Evolutionary conservation across 2,329 filamentous ascomycete species (phyloP), one percentile per base, ranked within the genome.

Genomic region (Colletotrichum higginsianum): DNA sequence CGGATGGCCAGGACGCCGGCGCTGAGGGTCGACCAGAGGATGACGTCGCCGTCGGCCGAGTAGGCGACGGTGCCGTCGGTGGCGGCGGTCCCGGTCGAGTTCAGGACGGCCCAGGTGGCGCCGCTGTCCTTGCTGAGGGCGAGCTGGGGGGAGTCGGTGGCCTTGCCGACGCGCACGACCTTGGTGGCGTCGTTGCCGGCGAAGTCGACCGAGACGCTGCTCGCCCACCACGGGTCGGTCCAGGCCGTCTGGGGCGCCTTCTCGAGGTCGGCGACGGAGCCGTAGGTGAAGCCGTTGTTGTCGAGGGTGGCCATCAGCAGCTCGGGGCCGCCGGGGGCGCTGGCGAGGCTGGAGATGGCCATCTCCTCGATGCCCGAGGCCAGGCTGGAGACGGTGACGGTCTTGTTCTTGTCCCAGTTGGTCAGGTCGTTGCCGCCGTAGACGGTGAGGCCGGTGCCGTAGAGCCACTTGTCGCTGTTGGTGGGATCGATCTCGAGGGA

Each of bases 381-480:
- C 6, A 89, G 80, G 1, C 85, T 86, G 58, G 86, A 75, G 57
- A 89, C 84, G 2, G 83, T 84, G 67, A 89, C 79, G 63, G 86
- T 88, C 71, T 82, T 81, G 2, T 75, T 77, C 0, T 83, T 82
- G 66, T 89, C 87, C 88, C 88, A 89, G 16, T 86, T 86, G 0
- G 84, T 85, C n/a, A 89, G 78, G 69, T 89, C 86, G 62, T 85
- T 84, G 1, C 88, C 86, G 12, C 87, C 87, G 47, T 84, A 88
- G 55, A 89, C 79, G 0, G 86, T 88, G n/a, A 85, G 78, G 2
- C 89, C 88, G 0, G 89, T 91, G n/a, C 86, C 87, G 68, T 90
- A 91, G 0, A 90, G 79, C 87, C 87, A 90, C 76, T 90, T 88
- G 75, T 90, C 83, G 67, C 87, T 89, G 75, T 91, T 87, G 35